Evolutionary conservation across 2,329 filamentous ascomycete genomes (phyloP).

Genomic region (Botryotinia globosa): DNA sequence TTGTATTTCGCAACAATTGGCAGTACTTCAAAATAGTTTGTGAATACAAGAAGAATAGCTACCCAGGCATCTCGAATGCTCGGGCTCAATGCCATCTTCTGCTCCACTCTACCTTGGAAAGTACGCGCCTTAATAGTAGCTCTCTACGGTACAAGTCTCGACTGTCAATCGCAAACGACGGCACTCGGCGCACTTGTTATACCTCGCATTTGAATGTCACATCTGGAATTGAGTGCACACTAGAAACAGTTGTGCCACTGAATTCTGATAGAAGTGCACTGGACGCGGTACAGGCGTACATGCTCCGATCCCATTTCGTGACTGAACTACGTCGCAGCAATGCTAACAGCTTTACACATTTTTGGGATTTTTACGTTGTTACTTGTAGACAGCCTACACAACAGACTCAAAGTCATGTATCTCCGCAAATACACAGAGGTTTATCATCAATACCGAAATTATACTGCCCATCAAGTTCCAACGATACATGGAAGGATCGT

Average conservation of each 20-base stretch:
- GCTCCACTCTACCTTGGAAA: not conserved
- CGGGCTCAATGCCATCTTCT: not conserved
- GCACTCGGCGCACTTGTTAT: not conserved
- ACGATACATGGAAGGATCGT: not conserved
- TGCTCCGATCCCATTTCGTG: not conserved
- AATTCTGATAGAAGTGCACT: no score
- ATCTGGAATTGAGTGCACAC: not conserved
- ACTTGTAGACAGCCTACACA: not conserved
- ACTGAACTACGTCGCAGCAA: not conserved
- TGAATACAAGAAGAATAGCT: not conserved
- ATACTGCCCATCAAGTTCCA: not conserved
- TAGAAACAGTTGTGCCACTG: not conserved
- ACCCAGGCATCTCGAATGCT: no score
- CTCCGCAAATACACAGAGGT: not conserved
- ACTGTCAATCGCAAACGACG: not conserved
- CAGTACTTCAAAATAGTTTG: rapidly evolving
- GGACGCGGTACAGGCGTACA: not conserved
- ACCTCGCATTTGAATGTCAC: not conserved
- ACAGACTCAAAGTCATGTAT: not conserved
- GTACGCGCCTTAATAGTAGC: not conserved
- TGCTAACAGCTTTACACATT: not conserved
- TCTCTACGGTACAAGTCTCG: not conserved
- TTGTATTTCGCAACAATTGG: no score
- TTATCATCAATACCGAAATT: not conserved
- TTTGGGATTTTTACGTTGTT: not conserved